These are phyloP conservation scores for Aspergillus calidoustus DNA, from an alignment of 2,329 filamentous ascomycete species.

Conservation along the genomic window DNA sequence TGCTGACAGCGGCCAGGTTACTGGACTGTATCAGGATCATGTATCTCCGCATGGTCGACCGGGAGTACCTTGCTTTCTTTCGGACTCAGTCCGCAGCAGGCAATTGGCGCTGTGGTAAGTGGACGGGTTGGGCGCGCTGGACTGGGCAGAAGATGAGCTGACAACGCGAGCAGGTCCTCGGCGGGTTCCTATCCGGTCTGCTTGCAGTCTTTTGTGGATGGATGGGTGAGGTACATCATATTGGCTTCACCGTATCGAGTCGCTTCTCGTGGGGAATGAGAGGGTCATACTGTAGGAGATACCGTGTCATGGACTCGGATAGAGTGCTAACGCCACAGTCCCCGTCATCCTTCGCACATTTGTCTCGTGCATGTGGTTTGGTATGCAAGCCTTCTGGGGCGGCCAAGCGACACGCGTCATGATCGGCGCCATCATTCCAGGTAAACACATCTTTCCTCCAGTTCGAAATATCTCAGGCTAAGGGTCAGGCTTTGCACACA, in stretches of 20 bases:
- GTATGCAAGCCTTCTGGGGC: constrained; percentile 18
- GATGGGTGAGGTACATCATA: constrained; percentile 17
- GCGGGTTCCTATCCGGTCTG: constrained; percentile 4
- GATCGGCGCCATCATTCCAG: constrained; percentile 19
- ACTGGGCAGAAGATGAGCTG: not conserved
- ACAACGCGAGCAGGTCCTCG: constrained; percentile 2
- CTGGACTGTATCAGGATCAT: constrained; percentile 10
- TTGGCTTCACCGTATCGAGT: constrained; percentile 16
- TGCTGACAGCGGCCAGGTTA: not conserved
- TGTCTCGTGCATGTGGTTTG: constrained; percentile 17
- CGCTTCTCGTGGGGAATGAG: constrained; percentile 15
- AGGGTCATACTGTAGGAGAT: constrained; percentile 12
- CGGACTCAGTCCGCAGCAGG: constrained; percentile 16
- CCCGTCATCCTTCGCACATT: constrained; percentile 17
- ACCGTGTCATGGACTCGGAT: not conserved
- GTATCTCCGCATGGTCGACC: constrained; percentile 12
- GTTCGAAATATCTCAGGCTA: not conserved
- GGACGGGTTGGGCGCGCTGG: not conserved
- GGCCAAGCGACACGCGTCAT: constrained; percentile 15
- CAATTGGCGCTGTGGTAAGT: constrained; percentile 8
- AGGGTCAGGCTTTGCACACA: constrained; percentile 8
- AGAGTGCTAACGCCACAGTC: not conserved
- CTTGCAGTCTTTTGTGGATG: constrained; percentile 11
- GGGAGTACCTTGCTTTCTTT: constrained; percentile 15
- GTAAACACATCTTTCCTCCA: not conserved